These are phyloP conservation scores for Ganoderma meredithae DNA, from an alignment of 1,284 basidiomycete species.

Conservation along the genomic window DNA sequence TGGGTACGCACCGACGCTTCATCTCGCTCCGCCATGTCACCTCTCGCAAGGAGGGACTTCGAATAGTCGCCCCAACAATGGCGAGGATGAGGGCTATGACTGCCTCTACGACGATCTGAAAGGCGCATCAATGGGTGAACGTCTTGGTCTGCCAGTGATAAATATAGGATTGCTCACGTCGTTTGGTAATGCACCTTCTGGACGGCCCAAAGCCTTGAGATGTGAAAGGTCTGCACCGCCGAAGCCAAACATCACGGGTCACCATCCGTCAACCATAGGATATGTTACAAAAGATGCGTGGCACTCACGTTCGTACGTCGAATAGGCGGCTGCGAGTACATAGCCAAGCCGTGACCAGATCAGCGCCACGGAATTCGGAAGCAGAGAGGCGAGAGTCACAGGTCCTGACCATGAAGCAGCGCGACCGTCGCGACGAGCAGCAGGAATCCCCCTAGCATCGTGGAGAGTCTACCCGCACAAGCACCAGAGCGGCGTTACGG, in stretches of 20 bases:
- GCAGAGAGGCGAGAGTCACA: neutral
- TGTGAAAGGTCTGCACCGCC: constrained; percentile 67
- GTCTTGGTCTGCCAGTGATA: constrained; percentile 6
- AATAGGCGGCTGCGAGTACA: constrained; percentile 52
- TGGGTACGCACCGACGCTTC: constrained; percentile 68
- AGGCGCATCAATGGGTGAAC: neutral
- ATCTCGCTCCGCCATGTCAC: constrained; percentile 92
- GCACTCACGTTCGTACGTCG: constrained; percentile 70
- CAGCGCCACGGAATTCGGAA: constrained; percentile 9
- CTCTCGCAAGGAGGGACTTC: constrained; percentile 75
- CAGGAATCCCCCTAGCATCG: constrained; percentile 40
- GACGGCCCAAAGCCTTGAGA: constrained; percentile 74
- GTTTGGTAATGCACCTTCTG: constrained; percentile 67
- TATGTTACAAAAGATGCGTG: neutral
- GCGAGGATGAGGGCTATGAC: constrained; percentile 71
- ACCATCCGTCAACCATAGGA: constrained; percentile 5
- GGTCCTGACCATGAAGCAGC: constrained; percentile 42
- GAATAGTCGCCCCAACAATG: constrained; percentile 73
- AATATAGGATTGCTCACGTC: constrained; percentile 55
- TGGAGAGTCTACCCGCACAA: neutral
- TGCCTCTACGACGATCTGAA: constrained; percentile 77
- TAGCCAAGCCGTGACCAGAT: constrained; percentile 17
- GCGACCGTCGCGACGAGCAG: constrained; percentile 38
- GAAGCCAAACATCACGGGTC: constrained; percentile 18
- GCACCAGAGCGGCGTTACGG: neutral